Conservation (phyloP, 2,329 filamentous ascomycete species). For the Diplodia scrobiculata region DNA sequence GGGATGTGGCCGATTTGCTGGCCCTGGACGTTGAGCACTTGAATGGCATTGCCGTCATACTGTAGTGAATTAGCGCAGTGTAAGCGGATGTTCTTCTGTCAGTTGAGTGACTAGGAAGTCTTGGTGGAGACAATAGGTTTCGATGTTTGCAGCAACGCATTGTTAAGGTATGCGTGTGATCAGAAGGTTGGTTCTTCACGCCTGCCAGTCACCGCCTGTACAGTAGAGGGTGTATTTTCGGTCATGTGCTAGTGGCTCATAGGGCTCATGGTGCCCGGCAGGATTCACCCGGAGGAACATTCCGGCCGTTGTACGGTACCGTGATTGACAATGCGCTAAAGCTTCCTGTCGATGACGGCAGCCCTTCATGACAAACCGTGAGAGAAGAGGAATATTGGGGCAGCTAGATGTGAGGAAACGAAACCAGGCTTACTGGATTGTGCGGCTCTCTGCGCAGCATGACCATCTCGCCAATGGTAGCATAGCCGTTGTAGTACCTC, state of each 20-base stretch:
- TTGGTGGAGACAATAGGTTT: not conserved
- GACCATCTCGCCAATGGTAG: slow-evolving; percentile 42
- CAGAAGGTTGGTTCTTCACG: not conserved
- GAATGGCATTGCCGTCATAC: slow-evolving; percentile 75
- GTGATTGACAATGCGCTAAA: not conserved
- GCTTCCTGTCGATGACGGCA: not conserved
- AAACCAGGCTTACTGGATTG: slow-evolving; percentile 51
- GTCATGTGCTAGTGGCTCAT: not conserved
- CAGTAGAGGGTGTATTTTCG: not conserved
- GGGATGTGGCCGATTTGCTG: slow-evolving; percentile 79
- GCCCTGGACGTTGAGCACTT: slow-evolving; percentile 73
- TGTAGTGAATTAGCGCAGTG: not conserved
- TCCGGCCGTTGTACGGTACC: not conserved
- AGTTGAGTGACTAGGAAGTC: not conserved
- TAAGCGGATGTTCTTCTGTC: not conserved
- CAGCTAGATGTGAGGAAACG: not conserved
- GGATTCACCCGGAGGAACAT: not conserved
- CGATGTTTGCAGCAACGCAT: not conserved
- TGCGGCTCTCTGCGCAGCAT: slow-evolving; percentile 60
- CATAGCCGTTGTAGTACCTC: slow-evolving; percentile 45
- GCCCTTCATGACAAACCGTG: not conserved
- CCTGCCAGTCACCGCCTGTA: not conserved
- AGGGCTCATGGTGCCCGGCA: not conserved
- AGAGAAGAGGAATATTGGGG: not conserved
- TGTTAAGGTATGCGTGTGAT: not conserved